phyloP scores from a whole-genome alignment of 78 protist species.

The Guillardia theta region DNA sequence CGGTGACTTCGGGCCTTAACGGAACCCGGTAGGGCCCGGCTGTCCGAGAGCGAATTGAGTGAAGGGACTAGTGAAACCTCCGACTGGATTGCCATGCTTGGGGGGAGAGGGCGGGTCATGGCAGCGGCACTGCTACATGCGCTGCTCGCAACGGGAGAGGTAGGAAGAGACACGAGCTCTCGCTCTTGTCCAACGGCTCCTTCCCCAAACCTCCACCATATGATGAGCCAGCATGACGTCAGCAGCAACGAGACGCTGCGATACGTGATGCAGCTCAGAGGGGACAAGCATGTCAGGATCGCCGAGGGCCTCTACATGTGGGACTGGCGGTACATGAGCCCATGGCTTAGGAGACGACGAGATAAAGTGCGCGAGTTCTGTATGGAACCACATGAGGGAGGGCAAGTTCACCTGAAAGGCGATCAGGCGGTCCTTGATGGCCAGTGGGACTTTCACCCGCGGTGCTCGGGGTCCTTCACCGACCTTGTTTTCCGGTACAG shows the following conservation, averaged over 20 bases:
- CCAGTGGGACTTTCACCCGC: constrained; percentile 9
- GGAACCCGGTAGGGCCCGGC: too few relatives aligned
- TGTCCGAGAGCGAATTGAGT: too few relatives aligned
- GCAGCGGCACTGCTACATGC: too few relatives aligned
- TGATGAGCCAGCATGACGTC: too few relatives aligned
- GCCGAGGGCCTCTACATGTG: not conserved
- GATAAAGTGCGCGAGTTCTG: not conserved
- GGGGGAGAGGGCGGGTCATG: too few relatives aligned
- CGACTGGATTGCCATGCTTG: too few relatives aligned
- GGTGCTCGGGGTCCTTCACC: not conserved
- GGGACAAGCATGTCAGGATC: not conserved
- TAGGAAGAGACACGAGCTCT: too few relatives aligned
- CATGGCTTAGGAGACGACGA: not conserved
- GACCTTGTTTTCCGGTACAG: not conserved
- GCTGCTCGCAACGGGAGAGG: too few relatives aligned
- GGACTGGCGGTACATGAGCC: not conserved
- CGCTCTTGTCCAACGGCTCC: too few relatives aligned
- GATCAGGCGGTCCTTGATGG: not conserved
- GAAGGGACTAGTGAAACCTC: too few relatives aligned
- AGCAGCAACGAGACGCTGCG: not conserved
- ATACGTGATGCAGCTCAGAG: not conserved
- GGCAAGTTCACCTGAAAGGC: not conserved
- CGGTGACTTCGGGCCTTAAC: too few relatives aligned
- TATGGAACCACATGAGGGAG: not conserved
- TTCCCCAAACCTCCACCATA: too few relatives aligned